Evolutionary conservation across 2,329 filamentous ascomycete genomes (phyloP).

Genomic region (Cercospora nicotianae): DNA sequence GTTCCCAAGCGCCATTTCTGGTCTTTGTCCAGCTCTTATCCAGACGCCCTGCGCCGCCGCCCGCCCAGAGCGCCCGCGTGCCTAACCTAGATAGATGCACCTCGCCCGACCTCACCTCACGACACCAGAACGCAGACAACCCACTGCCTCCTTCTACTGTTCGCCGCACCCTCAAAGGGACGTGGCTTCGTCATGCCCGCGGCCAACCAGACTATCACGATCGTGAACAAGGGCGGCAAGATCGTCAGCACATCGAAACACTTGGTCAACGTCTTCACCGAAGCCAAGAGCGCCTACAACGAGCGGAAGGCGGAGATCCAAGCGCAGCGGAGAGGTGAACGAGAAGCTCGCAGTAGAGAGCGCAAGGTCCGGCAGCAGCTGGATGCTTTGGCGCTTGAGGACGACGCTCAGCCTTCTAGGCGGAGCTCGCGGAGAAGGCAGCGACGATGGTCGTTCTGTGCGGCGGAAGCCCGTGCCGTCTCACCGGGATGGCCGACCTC

Average conservation of each 20-base stretch:
- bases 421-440: constrained; percentile 32
- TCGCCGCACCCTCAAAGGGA: not conserved
- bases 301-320: constrained; percentile 83
- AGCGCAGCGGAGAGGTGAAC: constrained; percentile 63
- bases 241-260: constrained; percentile 90
- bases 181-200: constrained; percentile 11
- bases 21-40: not conserved
- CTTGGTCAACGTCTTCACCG: constrained; percentile 84
- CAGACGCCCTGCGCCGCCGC: not conserved
- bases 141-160: not conserved
- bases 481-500: constrained; percentile 33
- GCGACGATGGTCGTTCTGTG: constrained; percentile 26
- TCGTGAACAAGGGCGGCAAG: constrained; percentile 89
- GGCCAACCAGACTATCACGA: constrained; percentile 74
- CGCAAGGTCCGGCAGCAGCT: constrained; percentile 61
- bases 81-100: not conserved
- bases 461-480: constrained; percentile 32
- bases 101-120: not conserved
- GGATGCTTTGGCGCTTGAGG: constrained; percentile 50
- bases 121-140: not conserved
- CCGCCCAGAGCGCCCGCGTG: not conserved
- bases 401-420: constrained; percentile 43
- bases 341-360: constrained; percentile 46
- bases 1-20: not conserved
- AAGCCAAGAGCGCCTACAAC: constrained; percentile 82